Percentiles rank a stretch among this genome's conserved stretches.
Evolutionary conservation across 2,329 filamentous ascomycete genomes (phyloP).

Genomic region (Neonectria faginata): DNA sequence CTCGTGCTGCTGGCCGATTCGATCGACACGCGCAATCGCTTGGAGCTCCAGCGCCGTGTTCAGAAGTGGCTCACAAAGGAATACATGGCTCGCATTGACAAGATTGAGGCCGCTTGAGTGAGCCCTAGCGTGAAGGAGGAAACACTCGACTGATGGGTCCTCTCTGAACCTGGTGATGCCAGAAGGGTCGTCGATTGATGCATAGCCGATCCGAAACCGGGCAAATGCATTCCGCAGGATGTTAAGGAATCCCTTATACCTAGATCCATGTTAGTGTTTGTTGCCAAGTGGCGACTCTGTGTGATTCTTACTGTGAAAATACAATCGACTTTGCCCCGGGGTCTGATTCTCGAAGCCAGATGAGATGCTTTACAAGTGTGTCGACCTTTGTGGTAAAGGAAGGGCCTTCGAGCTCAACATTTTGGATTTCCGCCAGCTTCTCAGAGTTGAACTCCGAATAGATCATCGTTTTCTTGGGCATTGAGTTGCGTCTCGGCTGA

Average conservation of each 20-base stretch:
- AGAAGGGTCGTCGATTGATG: conserved; percentile 74
- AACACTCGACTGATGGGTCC: conserved; percentile 80
- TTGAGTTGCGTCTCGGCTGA: conserved; percentile 34
- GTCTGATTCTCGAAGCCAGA: conserved; percentile 87
- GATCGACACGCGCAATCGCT: conserved; percentile 92
- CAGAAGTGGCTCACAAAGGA: conserved; percentile 92
- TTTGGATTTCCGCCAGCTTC: conserved; percentile 83
- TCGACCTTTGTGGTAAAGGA: conserved; percentile 94
- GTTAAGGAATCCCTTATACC: conserved; percentile 80
- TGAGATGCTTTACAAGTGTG: conserved; percentile 80
- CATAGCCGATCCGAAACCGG: conserved; percentile 78
- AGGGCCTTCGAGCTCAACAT: conserved; percentile 76
- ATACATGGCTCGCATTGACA: conserved; percentile 92
- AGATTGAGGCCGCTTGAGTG: conserved; percentile 92
- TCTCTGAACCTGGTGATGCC: conserved; percentile 83
- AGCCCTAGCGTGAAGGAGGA: conserved; percentile 88
- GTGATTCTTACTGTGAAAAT: conserved; percentile 77
- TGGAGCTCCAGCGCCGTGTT: conserved; percentile 95
- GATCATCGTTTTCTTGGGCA: conserved; percentile 63
- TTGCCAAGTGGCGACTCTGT: not conserved
- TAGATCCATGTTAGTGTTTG: conserved; percentile 34
- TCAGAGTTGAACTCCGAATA: conserved; percentile 81
- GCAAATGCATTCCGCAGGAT: conserved; percentile 78
- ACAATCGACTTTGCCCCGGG: conserved; percentile 90
- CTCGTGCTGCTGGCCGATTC: conserved; percentile 88